A percentile compares a stretch with the other conserved stretches of the same genome.
These are phyloP conservation scores for Eucalyptus marginata DNA, from an alignment of 345 rosid species.

Conservation along the genomic window DNA sequence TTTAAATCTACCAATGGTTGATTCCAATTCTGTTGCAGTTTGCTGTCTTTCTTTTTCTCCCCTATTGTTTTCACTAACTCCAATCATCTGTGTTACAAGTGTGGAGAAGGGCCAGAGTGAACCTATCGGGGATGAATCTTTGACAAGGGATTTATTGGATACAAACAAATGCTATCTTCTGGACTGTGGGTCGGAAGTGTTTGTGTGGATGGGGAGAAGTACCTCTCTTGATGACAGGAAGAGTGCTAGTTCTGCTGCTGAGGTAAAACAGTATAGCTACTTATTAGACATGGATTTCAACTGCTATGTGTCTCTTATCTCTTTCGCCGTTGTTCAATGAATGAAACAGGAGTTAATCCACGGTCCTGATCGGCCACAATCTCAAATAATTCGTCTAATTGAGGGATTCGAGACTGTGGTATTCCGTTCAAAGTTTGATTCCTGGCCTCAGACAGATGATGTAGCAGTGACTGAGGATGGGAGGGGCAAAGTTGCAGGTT, in stretches of 20 bases:
- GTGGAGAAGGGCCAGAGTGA: constrained; percentile 79
- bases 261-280: constrained; percentile 10
- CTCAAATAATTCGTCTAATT: constrained; percentile 69
- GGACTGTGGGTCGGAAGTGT: constrained; percentile 77
- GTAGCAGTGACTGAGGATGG: constrained; percentile 85
- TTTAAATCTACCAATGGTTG: neutral
- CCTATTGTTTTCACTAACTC: neutral
- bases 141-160: constrained; percentile 64
- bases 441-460: constrained; percentile 66
- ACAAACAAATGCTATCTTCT: constrained; percentile 80
- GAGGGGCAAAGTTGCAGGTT: constrained; percentile 98
- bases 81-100: constrained; percentile 17
- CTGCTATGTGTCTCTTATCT: neutral
- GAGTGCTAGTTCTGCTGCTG: constrained; percentile 74
- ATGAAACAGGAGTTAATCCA: constrained; percentile 53
- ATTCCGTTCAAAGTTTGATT: constrained; percentile 81
- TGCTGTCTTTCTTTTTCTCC: neutral
- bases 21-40: neutral
- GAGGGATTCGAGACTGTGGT: constrained; percentile 96
- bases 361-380: constrained; percentile 38
- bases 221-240: constrained; percentile 85
- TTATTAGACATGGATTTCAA: neutral
- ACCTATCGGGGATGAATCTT: constrained; percentile 54
- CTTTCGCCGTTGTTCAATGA: neutral
- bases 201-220: constrained; percentile 90